Evolutionary conservation across 2,329 filamentous ascomycete species (phyloP), one percentile per base, ranked within the genome.

Genomic region (Colletotrichum nymphaeae): DNA sequence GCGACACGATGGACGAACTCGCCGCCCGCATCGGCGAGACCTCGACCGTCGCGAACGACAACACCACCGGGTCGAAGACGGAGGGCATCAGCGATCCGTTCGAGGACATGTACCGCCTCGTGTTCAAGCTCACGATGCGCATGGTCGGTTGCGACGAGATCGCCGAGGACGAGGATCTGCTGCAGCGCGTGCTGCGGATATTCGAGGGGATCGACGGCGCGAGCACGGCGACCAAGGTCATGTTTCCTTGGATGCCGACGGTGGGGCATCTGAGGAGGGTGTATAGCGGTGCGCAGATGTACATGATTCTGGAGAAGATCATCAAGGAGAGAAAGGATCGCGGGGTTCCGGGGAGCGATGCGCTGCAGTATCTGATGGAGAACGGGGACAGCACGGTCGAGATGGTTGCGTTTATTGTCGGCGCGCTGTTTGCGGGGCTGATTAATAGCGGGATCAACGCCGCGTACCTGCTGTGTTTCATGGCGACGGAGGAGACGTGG

Each of bases 101-200:
- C 76, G 83, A 89, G 46, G 83, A 83, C 76, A 81, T 90, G 59
- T 89, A 89, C 76, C 78, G 82, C 6, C 81, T 89, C 67, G 83
- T 91, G 1, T 91, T 87, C 78, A 84, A 86, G 76, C 82, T 91
- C n/a, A 91, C 88, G 4, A 89, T 90, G 81, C 85, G 89, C 14
- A 87, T 85, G 5, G 83, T 91, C 1, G 89, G 87, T 7, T 84
- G 84, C 64, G 81, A 85, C 37, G 89, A 91, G 55, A 85, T 91
- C 30, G 88, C 88, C 16, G 81, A 88, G 3, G 81, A 88, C 63
- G 82, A 83, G 0, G 75, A 74, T 6, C 77, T 87, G 24, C 76
- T 88, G 3, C 79, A 78, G n/a, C 79, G 83, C 49, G 85, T 84
- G 2, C 80, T 90, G 16, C 71, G 78, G 16, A 79, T 84, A 12